A percentile compares a stretch with the other conserved stretches of the same genome.
Conservation (phyloP, 805 yeast genomes). For the Sugiyamaella marilandica region DNA sequence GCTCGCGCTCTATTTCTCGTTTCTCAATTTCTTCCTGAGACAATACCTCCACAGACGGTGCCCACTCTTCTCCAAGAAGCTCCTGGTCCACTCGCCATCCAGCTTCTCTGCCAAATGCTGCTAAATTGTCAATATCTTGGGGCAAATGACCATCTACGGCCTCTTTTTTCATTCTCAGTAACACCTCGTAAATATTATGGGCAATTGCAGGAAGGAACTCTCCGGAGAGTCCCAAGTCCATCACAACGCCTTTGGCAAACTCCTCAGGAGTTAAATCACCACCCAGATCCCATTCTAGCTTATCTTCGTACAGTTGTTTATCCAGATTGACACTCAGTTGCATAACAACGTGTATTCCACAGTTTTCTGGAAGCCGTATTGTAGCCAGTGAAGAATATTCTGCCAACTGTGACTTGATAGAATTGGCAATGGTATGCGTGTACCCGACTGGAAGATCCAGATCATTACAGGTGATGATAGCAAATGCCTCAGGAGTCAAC, state of each 20-base stretch:
- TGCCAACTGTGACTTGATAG: conserved; percentile 76
- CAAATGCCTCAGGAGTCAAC: conserved; percentile 68
- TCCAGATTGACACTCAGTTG: conserved; percentile 79
- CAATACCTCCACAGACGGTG: conserved; percentile 79
- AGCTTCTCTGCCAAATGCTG: conserved; percentile 57
- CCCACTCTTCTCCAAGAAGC: conserved; percentile 76
- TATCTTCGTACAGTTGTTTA: conserved; percentile 80
- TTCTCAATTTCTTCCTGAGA: conserved; percentile 91
- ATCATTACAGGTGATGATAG: conserved; percentile 73
- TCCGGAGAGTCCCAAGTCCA: conserved; percentile 75
- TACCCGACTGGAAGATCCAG: conserved; percentile 66
- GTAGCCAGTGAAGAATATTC: conserved; percentile 62
- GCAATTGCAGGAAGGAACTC: conserved; percentile 91
- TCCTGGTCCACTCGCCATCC: conserved; percentile 72
- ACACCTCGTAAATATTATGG: conserved; percentile 76
- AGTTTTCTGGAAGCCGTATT: conserved; percentile 62
- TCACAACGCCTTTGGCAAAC: conserved; percentile 77
- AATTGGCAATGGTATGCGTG: conserved; percentile 59
- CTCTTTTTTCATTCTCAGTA: conserved; percentile 73
- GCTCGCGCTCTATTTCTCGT: conserved; percentile 90
- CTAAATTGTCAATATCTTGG: conserved; percentile 49
- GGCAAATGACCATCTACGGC: conserved; percentile 64
- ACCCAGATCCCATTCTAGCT: conserved; percentile 86
- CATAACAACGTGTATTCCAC: conserved; percentile 68
- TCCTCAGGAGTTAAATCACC: conserved; percentile 65